These are phyloP conservation scores for Hyphopichia wangnamkhiaoensis DNA, from an alignment of 1,139 yeast genomes.

Conservation along the genomic window DNA sequence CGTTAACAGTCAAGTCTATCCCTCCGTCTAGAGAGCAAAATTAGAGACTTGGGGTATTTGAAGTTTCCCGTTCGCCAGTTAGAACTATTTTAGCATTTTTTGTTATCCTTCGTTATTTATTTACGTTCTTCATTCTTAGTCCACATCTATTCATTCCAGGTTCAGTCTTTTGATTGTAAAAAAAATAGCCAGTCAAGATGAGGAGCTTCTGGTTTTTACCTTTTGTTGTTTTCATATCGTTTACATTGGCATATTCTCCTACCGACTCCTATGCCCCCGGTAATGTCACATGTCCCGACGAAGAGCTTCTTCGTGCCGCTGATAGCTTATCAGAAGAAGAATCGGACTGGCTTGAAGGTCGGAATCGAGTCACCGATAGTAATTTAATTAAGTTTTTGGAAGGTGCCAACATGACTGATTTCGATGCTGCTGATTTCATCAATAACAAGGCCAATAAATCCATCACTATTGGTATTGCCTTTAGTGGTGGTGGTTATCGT, in stretches of 20 bases:
- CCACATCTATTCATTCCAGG: too few species aligned
- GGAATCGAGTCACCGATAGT: conserved; percentile 59
- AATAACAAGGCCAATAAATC: conserved; percentile 29
- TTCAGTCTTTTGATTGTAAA: too few species aligned
- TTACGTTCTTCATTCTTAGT: too few species aligned
- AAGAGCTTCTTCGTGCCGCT: conserved; percentile 23
- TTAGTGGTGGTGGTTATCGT: conserved; percentile 50
- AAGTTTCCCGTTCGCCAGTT: too few species aligned
- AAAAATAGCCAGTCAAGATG: too few species aligned
- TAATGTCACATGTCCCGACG: conserved; percentile 55
- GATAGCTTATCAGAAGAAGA: conserved; percentile 39
- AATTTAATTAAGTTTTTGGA: conserved; percentile 59
- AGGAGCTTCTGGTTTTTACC: too few species aligned
- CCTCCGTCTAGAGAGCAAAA: too few species aligned
- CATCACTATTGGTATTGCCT: conserved; percentile 42
- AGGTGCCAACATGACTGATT: conserved; percentile 62
- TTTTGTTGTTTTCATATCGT: not conserved
- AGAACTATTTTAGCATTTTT: too few species aligned
- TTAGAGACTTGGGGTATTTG: too few species aligned
- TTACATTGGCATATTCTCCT: conserved; percentile 54
- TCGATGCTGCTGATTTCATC: conserved; percentile 57
- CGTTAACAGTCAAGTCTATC: too few species aligned
- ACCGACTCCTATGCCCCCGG: conserved; percentile 72
- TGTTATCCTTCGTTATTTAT: too few species aligned
- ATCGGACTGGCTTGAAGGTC: conserved; percentile 42